Percentiles rank a stretch among this genome's conserved stretches.
These are phyloP conservation scores for Trichoderma gamsii DNA, from an alignment of 495 filamentous ascomycete genomes.

Conservation along the genomic window DNA sequence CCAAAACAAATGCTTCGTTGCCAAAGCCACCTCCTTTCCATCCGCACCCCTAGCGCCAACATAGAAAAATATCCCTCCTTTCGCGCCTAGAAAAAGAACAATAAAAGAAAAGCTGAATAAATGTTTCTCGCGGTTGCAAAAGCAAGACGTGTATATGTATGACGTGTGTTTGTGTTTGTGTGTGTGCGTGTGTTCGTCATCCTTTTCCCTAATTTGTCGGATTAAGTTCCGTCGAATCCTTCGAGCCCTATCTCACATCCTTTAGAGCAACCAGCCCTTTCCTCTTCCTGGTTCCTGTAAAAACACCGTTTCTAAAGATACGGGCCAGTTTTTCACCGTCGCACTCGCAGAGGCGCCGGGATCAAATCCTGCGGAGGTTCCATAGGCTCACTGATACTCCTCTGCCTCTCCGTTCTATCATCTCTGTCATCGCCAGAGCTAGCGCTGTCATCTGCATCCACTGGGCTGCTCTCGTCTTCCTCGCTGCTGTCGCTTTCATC, in stretches of 20 bases:
- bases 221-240: not conserved
- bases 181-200: too few relatives aligned
- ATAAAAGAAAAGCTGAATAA: not conserved
- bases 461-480: conserved; percentile 13
- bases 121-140: not conserved
- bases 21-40: not conserved
- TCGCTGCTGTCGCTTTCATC: conserved; percentile 27
- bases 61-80: not conserved
- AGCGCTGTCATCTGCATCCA: conserved; percentile 19
- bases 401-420: conserved; percentile 43
- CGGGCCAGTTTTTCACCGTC: not conserved
- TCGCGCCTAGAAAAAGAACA: not conserved
- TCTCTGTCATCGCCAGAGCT: conserved; percentile 40
- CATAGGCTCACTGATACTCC: conserved; percentile 45
- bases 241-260: not conserved
- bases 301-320: not conserved
- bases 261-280: not conserved
- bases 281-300: not conserved
- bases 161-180: not conserved
- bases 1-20: not conserved
- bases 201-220: not conserved
- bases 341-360: conserved; percentile 5
- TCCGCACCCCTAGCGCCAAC: not conserved
- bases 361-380: conserved; percentile 20
- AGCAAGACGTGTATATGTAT: not conserved